Base-by-base conservation (phyloP, 2,329 filamentous ascomycete genomes). In the Hortaea werneckii region DNA sequence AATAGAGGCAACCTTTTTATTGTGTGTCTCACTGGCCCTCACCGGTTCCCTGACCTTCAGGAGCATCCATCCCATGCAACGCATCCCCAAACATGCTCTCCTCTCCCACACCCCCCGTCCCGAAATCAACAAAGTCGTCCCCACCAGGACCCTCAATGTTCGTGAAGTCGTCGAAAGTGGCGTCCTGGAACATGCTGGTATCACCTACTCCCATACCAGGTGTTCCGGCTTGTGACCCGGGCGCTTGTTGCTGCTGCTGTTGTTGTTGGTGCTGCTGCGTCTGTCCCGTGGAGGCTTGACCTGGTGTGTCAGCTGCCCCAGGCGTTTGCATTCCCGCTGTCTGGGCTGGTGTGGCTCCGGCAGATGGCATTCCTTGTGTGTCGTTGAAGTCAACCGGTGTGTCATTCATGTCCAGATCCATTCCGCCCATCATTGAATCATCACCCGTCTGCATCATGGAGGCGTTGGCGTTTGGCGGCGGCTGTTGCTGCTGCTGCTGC, bases 91-190 rank as follows among this genome's bases (percentile, higher is more conserved):
- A 45, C 29, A 26, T 34, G 20, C 43, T 45, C 9, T 41, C 43
- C 8, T 39, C 27, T 8, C 37, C 37, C 29, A 39, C 29, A 11
- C 29, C 42, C 29, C 39, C 43, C 8, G 12, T 38, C 10, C 39
- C 43, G 12, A 41, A 41, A 13, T 41, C 37, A 11, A 45, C 28
- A 29, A 44, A 7, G 8, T 32, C 35, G 27, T 44, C 42, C 10
- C 35, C 43, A 8, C 28, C 43, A 9, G 29, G 8, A 20, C 83
- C 87, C 35, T 77, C 77, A 2, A 52, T 51, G 37, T 57, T 55
- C 2, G 80, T 80, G 7, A 60, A 47, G 32, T 58, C 59, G 41
- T 50, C 57, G 46, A 62, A 58, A 6, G 54, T 54, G 29, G 37
- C 45, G 40, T 59, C 55, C 9, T 37, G 27, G 27, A 44, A 44